Conservation (phyloP, 306 rosid genomes). For the Astragalus membranaceus region DNA sequence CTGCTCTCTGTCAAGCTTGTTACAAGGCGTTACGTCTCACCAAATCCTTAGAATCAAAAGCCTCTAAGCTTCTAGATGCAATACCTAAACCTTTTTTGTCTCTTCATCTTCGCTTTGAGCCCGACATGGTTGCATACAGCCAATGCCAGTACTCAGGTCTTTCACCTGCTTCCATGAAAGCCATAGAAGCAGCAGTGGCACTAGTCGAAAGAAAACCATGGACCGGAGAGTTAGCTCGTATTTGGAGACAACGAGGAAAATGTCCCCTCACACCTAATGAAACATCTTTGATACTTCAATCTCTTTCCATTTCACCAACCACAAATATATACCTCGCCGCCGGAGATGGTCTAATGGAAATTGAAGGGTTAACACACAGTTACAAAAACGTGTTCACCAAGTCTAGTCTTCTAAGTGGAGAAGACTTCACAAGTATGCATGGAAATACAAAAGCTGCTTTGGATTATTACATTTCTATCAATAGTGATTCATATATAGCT, state of each 20-base stretch:
- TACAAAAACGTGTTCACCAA: slow-evolving; percentile 68
- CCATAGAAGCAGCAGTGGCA: slow-evolving; percentile 62
- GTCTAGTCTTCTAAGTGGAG: slow-evolving; percentile 62
- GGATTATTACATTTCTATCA: slow-evolving; percentile 80
- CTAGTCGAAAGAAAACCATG: slow-evolving; percentile 77
- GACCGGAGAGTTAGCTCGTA: slow-evolving; percentile 66
- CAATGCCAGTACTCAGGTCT: slow-evolving; percentile 72
- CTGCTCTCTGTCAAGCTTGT: slow-evolving; percentile 90
- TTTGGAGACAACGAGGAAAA: slow-evolving; percentile 86
- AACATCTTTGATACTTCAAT: slow-evolving; percentile 67
- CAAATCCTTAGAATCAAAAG: slow-evolving; percentile 66
- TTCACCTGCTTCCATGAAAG: slow-evolving; percentile 55
- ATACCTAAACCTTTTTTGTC: slow-evolving; percentile 89
- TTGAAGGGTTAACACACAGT: slow-evolving; percentile 55
- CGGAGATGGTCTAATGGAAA: slow-evolving; percentile 91
- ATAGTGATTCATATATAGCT: slow-evolving; percentile 80
- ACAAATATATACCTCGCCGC: slow-evolving; percentile 85
- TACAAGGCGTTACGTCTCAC: slow-evolving; percentile 81
- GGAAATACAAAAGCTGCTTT: slow-evolving; percentile 97
- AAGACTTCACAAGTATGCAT: slow-evolving; percentile 84
- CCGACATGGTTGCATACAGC: slow-evolving; percentile 95
- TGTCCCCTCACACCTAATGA: slow-evolving; percentile 88
- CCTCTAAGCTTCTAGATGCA: slow-evolving; percentile 74
- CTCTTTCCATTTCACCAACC: slow-evolving; percentile 61
- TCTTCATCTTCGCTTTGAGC: slow-evolving; percentile 89